Conservation (phyloP, 805 yeast species). For the Candida namnaoensis region DNA sequence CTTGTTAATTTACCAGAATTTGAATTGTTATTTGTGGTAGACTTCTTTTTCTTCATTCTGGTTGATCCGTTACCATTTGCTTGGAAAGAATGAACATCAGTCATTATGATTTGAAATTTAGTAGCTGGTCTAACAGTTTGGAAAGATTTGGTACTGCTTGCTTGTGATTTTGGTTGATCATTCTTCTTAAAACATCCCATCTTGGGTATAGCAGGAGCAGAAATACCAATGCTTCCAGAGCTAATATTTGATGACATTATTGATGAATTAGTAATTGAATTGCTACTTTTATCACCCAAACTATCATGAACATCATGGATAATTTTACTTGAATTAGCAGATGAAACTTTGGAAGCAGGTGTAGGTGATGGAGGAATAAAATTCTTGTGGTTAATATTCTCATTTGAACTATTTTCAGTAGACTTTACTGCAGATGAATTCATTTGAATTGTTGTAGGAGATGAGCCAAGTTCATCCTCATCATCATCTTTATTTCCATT, state of each 20-base stretch:
- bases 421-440: conserved; percentile 17
- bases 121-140: conserved; percentile 1
- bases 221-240: not conserved
- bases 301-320: too few relatives aligned
- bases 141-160: not conserved
- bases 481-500: not conserved
- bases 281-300: too few relatives aligned
- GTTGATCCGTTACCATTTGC: conserved; percentile 3
- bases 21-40: not conserved
- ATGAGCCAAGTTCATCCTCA: conserved; percentile 5
- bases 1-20: conserved; percentile 5
- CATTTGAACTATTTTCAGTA: conserved; percentile 1
- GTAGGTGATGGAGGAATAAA: conserved; percentile 16
- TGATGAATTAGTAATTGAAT: too few relatives aligned
- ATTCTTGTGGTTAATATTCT: not conserved
- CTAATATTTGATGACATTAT: not conserved
- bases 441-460: conserved; percentile 20
- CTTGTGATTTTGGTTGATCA: not conserved
- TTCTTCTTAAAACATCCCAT: conserved; percentile 19
- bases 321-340: too few relatives aligned
- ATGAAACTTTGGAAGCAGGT: conserved; percentile 9
- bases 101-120: conserved; percentile 25
- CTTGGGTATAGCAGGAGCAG: conserved; percentile 10
- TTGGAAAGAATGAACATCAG: conserved; percentile 22
- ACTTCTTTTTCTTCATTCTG: conserved; percentile 9